A percentile compares a stretch with the other conserved stretches of the same genome.
Conservation (phyloP, 352 stramenopile species). For the Phytophthora pseudosyringae region DNA sequence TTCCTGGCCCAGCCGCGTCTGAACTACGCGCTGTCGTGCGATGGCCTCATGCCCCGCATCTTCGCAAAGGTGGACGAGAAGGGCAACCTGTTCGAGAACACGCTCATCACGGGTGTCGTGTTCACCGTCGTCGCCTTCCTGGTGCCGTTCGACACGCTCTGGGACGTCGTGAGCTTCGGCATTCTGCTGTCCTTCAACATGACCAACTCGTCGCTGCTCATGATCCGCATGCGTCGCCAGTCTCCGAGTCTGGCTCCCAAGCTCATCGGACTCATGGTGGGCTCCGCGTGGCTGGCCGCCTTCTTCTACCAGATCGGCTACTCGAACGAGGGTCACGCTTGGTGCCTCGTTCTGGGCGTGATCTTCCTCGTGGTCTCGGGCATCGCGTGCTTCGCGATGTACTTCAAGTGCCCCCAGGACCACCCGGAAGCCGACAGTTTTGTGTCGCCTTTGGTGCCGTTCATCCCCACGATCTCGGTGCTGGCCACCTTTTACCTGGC, state of each 20-base stretch:
- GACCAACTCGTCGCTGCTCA: conserved; percentile 76
- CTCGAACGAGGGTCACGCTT: conserved; percentile 46
- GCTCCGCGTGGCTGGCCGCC: conserved; percentile 41
- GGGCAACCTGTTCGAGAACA: conserved; percentile 84
- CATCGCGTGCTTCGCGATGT: conserved; percentile 37
- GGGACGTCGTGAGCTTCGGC: conserved; percentile 90
- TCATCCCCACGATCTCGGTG: conserved; percentile 62
- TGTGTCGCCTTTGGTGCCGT: conserved; percentile 63
- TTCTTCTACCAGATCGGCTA: conserved; percentile 83
- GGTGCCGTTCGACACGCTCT: conserved; percentile 80
- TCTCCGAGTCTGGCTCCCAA: conserved; percentile 51
- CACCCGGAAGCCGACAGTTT: conserved; percentile 53
- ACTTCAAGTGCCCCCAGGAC: conserved; percentile 70
- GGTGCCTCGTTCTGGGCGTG: conserved; percentile 48
- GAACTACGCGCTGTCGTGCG: conserved; percentile 92
- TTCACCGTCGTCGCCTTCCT: conserved; percentile 76
- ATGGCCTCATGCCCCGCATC: conserved; percentile 92
- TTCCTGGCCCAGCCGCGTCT: conserved; percentile 94
- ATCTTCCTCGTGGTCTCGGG: conserved; percentile 55
- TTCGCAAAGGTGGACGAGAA: conserved; percentile 89
- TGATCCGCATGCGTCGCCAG: conserved; percentile 72
- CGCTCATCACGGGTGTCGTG: conserved; percentile 64
- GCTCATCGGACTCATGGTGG: conserved; percentile 54
- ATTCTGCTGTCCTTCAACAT: conserved; percentile 92
- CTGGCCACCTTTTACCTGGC: conserved; percentile 78